Evolutionary conservation across 2,329 filamentous ascomycete species (phyloP).

Genomic region (Fusarium luffae): DNA sequence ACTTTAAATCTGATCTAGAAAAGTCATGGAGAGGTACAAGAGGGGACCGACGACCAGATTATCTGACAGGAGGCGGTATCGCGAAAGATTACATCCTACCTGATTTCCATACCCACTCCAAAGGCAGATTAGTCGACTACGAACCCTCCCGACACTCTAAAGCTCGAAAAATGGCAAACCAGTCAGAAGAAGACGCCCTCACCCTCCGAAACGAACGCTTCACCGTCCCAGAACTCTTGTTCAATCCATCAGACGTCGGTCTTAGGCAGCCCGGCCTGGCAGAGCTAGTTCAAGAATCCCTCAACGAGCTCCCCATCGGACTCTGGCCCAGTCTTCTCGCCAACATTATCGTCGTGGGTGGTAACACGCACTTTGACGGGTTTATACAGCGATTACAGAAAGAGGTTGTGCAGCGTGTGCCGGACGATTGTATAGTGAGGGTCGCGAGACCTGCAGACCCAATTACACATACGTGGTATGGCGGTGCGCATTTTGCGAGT

Average conservation of each 20-base stretch:
- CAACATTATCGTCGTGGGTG: slow-evolving; percentile 90
- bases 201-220: slow-evolving; percentile 94
- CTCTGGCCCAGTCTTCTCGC: slow-evolving; percentile 85
- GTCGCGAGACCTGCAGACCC: slow-evolving; percentile 78
- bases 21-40: slow-evolving; percentile 82
- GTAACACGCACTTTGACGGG: slow-evolving; percentile 81
- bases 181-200: slow-evolving; percentile 77
- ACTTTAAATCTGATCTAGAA: slow-evolving; percentile 84
- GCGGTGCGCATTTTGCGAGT: slow-evolving; percentile 80
- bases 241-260: slow-evolving; percentile 86
- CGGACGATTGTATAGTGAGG: slow-evolving; percentile 81
- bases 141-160: slow-evolving; percentile 73
- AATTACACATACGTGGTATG: slow-evolving; percentile 84
- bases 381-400: slow-evolving; percentile 83
- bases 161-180: slow-evolving; percentile 58
- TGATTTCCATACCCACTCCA: slow-evolving; percentile 71
- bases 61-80: slow-evolving; percentile 66
- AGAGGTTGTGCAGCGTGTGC: slow-evolving; percentile 77
- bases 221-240: slow-evolving; percentile 87
- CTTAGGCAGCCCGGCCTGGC: slow-evolving; percentile 85
- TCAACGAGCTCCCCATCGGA: slow-evolving; percentile 80
- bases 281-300: slow-evolving; percentile 82
- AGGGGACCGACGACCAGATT: slow-evolving; percentile 65
- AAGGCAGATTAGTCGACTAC: slow-evolving; percentile 81
- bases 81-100: slow-evolving; percentile 93